Conservation (phyloP, 352 stramenopile species). For the Blastocystis sp. region DNA sequence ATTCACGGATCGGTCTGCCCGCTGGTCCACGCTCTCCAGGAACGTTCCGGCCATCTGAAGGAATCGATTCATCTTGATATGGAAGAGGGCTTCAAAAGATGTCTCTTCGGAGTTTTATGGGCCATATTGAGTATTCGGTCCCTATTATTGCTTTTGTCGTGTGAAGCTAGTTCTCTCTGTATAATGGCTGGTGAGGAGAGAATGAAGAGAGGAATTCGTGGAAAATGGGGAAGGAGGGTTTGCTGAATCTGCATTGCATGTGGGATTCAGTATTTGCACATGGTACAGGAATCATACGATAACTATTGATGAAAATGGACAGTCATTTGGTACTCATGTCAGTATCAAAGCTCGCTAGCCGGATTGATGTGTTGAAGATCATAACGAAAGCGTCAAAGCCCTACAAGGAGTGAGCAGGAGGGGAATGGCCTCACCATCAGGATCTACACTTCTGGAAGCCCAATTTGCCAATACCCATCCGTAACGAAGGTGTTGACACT, state of each 20-base stretch:
- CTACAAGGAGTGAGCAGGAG: not conserved
- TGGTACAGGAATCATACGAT: no score
- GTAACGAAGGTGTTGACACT: constrained; percentile 46
- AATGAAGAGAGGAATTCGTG: not conserved
- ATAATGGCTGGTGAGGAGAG: not conserved
- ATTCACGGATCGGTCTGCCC: constrained; percentile 63
- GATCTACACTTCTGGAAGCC: not conserved
- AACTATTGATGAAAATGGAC: no score
- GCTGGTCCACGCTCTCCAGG: constrained; percentile 60
- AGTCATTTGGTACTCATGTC: not conserved
- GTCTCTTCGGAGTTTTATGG: no score
- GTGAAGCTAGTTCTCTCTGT: not conserved
- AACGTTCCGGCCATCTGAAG: constrained; percentile 60
- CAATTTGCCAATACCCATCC: constrained; percentile 6
- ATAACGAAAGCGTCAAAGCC: constrained; percentile 23
- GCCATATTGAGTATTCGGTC: no score
- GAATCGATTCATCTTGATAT: constrained; percentile 58
- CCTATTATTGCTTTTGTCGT: not conserved
- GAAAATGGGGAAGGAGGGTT: no score
- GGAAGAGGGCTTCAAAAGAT: not conserved
- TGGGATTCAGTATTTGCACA: no score
- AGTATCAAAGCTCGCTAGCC: constrained; percentile 38
- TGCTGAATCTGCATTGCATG: no score
- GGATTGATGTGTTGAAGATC: constrained; percentile 54
- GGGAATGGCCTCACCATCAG: not conserved